phyloP scores from a whole-genome alignment of 2,329 filamentous ascomycete species.

The Amauroascus niger region DNA sequence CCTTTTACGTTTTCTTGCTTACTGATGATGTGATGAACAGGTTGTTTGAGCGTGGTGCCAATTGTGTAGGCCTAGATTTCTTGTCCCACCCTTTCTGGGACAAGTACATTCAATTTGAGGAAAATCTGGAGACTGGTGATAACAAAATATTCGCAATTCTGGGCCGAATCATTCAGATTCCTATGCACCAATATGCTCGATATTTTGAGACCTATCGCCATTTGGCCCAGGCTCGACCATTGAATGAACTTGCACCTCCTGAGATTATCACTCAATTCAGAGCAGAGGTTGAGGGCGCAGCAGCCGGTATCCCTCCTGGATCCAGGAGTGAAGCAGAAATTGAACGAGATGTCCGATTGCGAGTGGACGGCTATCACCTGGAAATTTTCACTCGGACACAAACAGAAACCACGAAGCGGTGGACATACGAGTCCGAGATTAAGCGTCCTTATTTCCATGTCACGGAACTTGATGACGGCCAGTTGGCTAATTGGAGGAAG shows the following conservation, averaged over 20 bases:
- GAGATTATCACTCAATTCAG: constrained; percentile 60
- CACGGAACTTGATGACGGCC: constrained; percentile 75
- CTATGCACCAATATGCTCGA: constrained; percentile 88
- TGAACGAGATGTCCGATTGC: constrained; percentile 69
- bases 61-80: constrained; percentile 82
- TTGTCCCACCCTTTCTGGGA: constrained; percentile 96
- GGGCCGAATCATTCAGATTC: constrained; percentile 72
- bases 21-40: constrained; percentile 46
- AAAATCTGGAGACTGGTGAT: constrained; percentile 73
- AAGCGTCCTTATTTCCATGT: constrained; percentile 97
- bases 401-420: constrained; percentile 79
- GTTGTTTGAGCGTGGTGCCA: constrained; percentile 82
- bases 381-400: constrained; percentile 74
- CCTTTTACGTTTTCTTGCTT: constrained; percentile 16
- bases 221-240: constrained; percentile 60
- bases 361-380: constrained; percentile 71
- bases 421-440: constrained; percentile 89
- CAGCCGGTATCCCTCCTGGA: constrained; percentile 34
- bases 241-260: constrained; percentile 60
- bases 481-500: constrained; percentile 85
- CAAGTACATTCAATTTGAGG: constrained; percentile 95
- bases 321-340: constrained; percentile 63
- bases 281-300: constrained; percentile 55
- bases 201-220: constrained; percentile 88
- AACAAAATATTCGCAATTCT: constrained; percentile 71